Evolutionary conservation across 2,329 filamentous ascomycete species (phyloP).

Genomic region (Aquanectria penicillioides): DNA sequence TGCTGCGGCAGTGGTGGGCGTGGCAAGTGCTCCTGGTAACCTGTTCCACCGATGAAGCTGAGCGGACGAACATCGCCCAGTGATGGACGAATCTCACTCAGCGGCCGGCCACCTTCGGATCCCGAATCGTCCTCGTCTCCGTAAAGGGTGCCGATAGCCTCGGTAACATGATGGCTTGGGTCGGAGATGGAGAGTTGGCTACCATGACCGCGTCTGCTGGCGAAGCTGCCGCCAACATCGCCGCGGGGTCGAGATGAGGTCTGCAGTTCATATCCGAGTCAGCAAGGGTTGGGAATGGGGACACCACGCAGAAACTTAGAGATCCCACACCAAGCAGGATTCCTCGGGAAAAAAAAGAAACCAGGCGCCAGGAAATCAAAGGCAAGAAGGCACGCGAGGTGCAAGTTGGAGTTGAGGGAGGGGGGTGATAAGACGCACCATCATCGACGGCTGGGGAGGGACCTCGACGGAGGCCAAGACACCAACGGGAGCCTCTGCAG

Average conservation of each 20-base stretch:
- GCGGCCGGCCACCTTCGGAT: constrained; percentile 66
- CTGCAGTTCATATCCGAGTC: constrained; percentile 47
- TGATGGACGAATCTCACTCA: no score
- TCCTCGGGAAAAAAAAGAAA: neutral
- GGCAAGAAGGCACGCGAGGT: constrained; percentile 5
- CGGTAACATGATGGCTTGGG: constrained; percentile 92
- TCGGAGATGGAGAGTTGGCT: constrained; percentile 79
- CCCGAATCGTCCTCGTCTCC: constrained; percentile 76
- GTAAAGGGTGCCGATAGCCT: constrained; percentile 92
- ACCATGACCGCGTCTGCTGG: constrained; percentile 67
- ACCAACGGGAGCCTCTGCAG: constrained; percentile 43
- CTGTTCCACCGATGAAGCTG: constrained; percentile 74
- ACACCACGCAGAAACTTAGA: constrained; percentile 10
- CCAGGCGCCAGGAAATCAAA: neutral
- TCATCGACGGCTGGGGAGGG: constrained; percentile 56
- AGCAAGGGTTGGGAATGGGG: constrained; percentile 35
- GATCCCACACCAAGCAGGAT: constrained; percentile 12
- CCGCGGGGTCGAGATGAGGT: constrained; percentile 67
- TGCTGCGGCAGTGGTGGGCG: constrained; percentile 39
- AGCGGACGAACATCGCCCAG: constrained; percentile 72
- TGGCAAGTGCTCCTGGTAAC: constrained; percentile 63
- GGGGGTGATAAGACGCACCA: constrained; percentile 54
- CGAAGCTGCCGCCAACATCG: constrained; percentile 66
- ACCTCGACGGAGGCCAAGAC: constrained; percentile 50
- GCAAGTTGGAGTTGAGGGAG: constrained; percentile 6